Conservation (phyloP, 225 moss, liverwort and hornwort species). For the Rhytidiadelphus loreus region DNA sequence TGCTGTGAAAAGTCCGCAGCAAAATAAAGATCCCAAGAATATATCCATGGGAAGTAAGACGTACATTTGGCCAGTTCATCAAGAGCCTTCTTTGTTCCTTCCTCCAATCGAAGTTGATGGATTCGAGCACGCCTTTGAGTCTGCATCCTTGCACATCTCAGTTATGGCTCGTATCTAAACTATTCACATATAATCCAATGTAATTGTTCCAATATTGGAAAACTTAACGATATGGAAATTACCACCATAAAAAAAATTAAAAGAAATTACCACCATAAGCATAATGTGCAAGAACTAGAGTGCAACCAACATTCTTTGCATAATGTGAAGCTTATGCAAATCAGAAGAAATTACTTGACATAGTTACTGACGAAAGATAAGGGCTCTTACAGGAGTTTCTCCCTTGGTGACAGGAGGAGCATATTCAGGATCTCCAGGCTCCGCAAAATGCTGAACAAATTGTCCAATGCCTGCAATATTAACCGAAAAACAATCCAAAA, state of each 20-base stretch:
- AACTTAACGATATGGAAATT: background rate
- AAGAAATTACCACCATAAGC: no score
- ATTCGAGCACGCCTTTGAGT: slow-evolving; percentile 91
- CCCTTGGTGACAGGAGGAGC: slow-evolving; percentile 98
- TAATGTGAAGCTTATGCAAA: background rate
- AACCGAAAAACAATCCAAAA: background rate
- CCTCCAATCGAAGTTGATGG: slow-evolving; percentile 81
- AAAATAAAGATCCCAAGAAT: background rate
- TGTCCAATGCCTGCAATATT: slow-evolving; percentile 66
- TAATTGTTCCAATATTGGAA: background rate
- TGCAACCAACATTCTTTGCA: background rate
- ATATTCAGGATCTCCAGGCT: slow-evolving; percentile 94
- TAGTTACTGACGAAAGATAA: background rate
- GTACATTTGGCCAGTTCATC: slow-evolving; percentile 81
- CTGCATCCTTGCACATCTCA: slow-evolving; percentile 29
- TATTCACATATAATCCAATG: background rate
- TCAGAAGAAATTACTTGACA: background rate
- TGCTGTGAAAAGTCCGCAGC: background rate
- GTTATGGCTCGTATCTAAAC: background rate
- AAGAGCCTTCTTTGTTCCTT: slow-evolving; percentile 76
- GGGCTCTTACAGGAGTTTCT: slow-evolving; percentile 70
- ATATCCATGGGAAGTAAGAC: background rate
- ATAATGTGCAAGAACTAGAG: background rate
- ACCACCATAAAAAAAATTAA: background rate
- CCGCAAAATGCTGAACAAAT: slow-evolving; percentile 86